A percentile compares a stretch with the other conserved stretches of the same genome.
These are phyloP conservation scores for Euryodendron excelsum DNA, from an alignment of 148 eudicot species.

Conservation along the genomic window DNA sequence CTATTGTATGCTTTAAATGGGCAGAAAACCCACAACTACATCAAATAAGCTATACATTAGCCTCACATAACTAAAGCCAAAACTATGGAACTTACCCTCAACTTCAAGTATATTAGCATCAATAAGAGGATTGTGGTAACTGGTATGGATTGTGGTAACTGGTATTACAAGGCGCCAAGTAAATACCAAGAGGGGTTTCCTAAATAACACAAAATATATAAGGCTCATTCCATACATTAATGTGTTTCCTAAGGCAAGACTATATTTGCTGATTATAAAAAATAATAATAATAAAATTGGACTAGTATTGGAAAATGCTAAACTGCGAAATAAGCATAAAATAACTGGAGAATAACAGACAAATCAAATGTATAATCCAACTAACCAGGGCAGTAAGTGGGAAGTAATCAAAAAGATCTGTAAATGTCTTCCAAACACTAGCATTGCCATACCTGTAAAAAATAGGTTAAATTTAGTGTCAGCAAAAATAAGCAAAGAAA, in stretches of 20 bases:
- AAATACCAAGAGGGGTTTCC: background rate
- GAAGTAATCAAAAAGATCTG: slow-evolving; percentile 94
- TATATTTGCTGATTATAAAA: background rate
- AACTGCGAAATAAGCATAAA: background rate
- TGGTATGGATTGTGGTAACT: too few species aligned
- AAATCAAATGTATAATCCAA: slow-evolving; percentile 3
- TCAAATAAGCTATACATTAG: background rate
- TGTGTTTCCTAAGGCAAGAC: background rate
- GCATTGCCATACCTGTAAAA: slow-evolving; percentile 91
- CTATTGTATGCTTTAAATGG: background rate
- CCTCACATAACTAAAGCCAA: background rate
- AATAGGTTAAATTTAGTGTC: background rate
- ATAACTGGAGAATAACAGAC: background rate
- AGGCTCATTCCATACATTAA: background rate
- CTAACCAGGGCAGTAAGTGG: slow-evolving; percentile 98
- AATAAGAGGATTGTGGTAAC: background rate
- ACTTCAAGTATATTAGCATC: background rate
- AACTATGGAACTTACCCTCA: background rate
- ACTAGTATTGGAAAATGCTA: background rate
- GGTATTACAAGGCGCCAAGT: background rate
- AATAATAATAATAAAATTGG: background rate
- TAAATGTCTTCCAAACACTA: slow-evolving; percentile 97
- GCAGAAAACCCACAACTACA: background rate
- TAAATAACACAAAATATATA: background rate
- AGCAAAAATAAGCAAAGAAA: slow-evolving; percentile 2